phyloP scores from a whole-genome alignment of 129 eudicot genomes.

The carrot (Daucus carota) region DNA sequence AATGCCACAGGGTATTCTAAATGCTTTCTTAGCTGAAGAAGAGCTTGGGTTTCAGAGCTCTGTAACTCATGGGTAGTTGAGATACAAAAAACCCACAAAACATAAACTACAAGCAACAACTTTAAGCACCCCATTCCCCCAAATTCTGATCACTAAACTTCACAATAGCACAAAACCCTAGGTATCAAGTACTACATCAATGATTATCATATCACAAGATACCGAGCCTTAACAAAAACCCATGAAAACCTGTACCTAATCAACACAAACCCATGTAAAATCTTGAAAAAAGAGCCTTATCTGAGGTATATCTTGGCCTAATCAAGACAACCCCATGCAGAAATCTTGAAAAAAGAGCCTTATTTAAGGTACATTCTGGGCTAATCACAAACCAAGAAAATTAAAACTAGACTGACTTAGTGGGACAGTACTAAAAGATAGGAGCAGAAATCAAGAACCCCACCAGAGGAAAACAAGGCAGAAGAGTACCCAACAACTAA shows the following conservation, averaged over 20 bases:
- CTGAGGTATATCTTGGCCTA: background rate
- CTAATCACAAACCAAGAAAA: background rate
- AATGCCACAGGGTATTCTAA: constrained; percentile 67
- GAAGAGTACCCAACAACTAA: background rate
- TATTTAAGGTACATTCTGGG: background rate
- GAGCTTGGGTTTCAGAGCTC: constrained; percentile 50
- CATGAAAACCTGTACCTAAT: constrained; percentile 26
- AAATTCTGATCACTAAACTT: too few relatives aligned
- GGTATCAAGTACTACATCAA: constrained; percentile 16
- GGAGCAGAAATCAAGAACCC: background rate
- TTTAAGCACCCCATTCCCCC: constrained; percentile 50
- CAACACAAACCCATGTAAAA: constrained; percentile 1
- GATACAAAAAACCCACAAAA: constrained; percentile 46
- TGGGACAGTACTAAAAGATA: background rate
- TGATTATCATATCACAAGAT: constrained; percentile 12
- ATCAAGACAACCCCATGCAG: background rate
- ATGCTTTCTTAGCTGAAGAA: constrained; percentile 79
- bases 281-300: background rate
- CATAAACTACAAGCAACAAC: constrained; percentile 21
- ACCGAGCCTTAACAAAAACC: constrained; percentile 15
- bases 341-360: background rate
- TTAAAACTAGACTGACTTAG: background rate
- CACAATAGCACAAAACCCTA: constrained; percentile 26
- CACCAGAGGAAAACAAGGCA: background rate
- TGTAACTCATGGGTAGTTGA: constrained; percentile 52